These are phyloP conservation scores for Coemansia sp. DNA, from an alignment of 192 early-diverging fungal genomes.

Conservation along the genomic window DNA sequence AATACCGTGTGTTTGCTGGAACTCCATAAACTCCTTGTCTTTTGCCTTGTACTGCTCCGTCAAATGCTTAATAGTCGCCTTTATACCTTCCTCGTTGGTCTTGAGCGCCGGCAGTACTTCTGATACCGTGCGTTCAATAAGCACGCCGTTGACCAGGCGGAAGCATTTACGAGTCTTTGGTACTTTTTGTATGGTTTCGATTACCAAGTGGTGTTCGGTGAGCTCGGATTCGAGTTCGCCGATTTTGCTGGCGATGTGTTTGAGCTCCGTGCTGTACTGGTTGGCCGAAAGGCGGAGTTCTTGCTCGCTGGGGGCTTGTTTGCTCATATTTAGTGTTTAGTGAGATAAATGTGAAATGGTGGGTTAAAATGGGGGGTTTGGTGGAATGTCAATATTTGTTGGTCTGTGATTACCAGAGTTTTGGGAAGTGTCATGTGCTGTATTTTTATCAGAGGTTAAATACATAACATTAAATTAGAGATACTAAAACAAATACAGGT, in stretches of 20 bases:
- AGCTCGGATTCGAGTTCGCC: slow-evolving; percentile 91
- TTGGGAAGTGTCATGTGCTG: no score
- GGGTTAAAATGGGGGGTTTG: no score
- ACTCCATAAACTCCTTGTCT: slow-evolving; percentile 85
- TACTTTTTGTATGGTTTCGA: slow-evolving; percentile 88
- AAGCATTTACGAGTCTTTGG: slow-evolving; percentile 85
- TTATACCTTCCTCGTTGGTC: slow-evolving; percentile 82
- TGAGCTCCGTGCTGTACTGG: slow-evolving; percentile 74
- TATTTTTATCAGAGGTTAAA: no score
- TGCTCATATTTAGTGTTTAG: slow-evolving; percentile 7
- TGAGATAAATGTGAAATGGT: no score
- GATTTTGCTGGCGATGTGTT: slow-evolving; percentile 82
- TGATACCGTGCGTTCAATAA: slow-evolving; percentile 89
- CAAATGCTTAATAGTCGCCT: slow-evolving; percentile 73
- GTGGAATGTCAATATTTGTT: no score
- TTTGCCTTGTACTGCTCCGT: slow-evolving; percentile 80
- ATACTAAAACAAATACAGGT: no score
- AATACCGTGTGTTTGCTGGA: slow-evolving; percentile 90
- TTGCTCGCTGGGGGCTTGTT: slow-evolving; percentile 24
- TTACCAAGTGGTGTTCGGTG: slow-evolving; percentile 85
- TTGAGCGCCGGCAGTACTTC: slow-evolving; percentile 89
- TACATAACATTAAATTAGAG: no score
- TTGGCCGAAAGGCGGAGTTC: slow-evolving; percentile 55
- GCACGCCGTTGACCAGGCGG: slow-evolving; percentile 88
- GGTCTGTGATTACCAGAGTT: no score